phyloP scores from a whole-genome alignment of 495 filamentous ascomycete species.

The Penicillium cinerascens region DNA sequence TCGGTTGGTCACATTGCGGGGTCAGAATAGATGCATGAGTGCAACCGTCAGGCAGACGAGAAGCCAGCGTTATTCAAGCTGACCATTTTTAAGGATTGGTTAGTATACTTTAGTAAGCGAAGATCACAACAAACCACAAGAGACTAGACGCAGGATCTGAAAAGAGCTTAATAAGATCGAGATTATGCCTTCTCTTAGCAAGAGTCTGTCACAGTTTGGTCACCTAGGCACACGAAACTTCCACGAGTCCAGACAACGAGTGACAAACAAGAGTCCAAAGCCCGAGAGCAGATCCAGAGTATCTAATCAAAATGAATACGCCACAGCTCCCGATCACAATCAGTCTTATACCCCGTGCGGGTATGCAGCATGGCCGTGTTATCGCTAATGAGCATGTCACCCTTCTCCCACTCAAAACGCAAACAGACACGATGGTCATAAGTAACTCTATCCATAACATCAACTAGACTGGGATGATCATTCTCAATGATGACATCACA shows the following conservation, averaged over 20 bases:
- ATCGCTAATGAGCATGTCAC: conserved; percentile 54
- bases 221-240: neutral
- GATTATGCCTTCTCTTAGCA: neutral
- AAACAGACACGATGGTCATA: conserved; percentile 51
- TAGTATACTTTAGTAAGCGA: too few species aligned
- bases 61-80: too few species aligned
- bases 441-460: conserved; percentile 35
- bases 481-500: conserved; percentile 47
- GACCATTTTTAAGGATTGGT: too few species aligned
- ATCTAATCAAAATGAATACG: conserved; percentile 43
- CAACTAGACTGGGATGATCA: conserved; percentile 20
- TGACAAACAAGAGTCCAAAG: neutral
- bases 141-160: neutral
- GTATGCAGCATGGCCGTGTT: conserved; percentile 53
- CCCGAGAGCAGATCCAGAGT: neutral
- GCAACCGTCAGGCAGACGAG: too few species aligned
- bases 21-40: too few species aligned
- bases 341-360: conserved; percentile 40
- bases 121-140: neutral
- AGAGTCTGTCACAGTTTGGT: neutral
- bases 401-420: conserved; percentile 48
- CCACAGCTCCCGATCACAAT: conserved; percentile 48
- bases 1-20: too few species aligned
- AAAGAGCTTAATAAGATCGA: neutral
- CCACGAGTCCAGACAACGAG: neutral